Conservation (phyloP, 345 rosid species). For the Eucalyptus paniculata region DNA sequence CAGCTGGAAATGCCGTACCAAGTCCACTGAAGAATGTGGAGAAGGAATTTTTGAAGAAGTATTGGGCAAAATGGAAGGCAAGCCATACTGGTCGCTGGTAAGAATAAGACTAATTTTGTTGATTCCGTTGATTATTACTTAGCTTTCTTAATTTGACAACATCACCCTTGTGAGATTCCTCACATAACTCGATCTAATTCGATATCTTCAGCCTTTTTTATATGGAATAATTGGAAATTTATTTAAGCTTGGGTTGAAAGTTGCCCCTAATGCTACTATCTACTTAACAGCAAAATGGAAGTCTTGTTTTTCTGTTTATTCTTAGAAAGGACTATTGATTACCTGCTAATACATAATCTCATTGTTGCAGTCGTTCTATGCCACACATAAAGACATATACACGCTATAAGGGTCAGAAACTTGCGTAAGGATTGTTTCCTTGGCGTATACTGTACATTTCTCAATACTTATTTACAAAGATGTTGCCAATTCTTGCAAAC, state of each 20-base stretch:
- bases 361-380: slow-evolving; percentile 66
- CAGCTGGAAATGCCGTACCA: slow-evolving; percentile 83
- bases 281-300: background rate
- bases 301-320: background rate
- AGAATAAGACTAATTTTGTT: background rate
- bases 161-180: background rate
- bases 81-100: slow-evolving; percentile 78
- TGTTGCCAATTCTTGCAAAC: background rate
- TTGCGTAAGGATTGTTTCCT: slow-evolving; percentile 47
- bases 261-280: background rate
- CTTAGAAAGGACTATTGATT: background rate
- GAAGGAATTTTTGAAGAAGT: slow-evolving; percentile 65
- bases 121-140: background rate
- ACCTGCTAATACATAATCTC: background rate
- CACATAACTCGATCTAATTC: background rate
- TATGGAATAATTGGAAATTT: background rate
- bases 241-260: background rate
- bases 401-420: slow-evolving; percentile 69
- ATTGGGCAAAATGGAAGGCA: slow-evolving; percentile 94
- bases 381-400: slow-evolving; percentile 91
- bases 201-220: background rate
- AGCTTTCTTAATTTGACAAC: background rate
- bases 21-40: slow-evolving; percentile 88
- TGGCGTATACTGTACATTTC: background rate
- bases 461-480: background rate